phyloP scores from a whole-genome alignment of 768 basidiomycete genomes.

The Ephemerocybe angulata region DNA sequence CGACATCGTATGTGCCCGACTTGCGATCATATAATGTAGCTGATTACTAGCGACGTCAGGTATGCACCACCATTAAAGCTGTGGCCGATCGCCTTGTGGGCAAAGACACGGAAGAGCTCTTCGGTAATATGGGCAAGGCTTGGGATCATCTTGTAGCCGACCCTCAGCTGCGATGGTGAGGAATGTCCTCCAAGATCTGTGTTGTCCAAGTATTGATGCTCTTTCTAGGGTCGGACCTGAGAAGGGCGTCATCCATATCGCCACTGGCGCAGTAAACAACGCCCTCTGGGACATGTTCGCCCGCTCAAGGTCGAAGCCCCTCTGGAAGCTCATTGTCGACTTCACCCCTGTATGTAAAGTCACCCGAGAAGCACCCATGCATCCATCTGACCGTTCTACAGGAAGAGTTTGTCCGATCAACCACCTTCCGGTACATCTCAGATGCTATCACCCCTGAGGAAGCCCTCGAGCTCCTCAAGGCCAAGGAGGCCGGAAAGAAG shows the following conservation, averaged over 20 bases:
- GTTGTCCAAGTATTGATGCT: too few relatives aligned
- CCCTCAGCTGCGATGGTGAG: conserved; percentile 86
- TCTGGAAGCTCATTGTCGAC: conserved; percentile 93
- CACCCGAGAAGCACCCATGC: background rate
- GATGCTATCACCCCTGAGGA: conserved; percentile 92
- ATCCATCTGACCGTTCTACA: conserved; percentile 18
- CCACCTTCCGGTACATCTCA: conserved; percentile 86
- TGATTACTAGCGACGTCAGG: conserved; percentile 35
- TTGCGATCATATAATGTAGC: background rate
- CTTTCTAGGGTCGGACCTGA: conserved; percentile 79
- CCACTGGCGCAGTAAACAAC: conserved; percentile 84
- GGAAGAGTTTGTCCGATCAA: conserved; percentile 76
- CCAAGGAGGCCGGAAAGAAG: conserved; percentile 70
- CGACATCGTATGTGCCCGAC: conserved; percentile 64
- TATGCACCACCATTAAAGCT: conserved; percentile 76
- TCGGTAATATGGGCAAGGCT: conserved; percentile 85
- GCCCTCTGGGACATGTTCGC: conserved; percentile 95
- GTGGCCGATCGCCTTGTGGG: conserved; percentile 82
- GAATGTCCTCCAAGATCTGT: background rate
- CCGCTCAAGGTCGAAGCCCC: conserved; percentile 71
- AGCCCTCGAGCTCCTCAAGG: conserved; percentile 77
- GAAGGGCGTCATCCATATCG: conserved; percentile 93
- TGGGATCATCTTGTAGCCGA: conserved; percentile 88
- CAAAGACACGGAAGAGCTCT: conserved; percentile 76
- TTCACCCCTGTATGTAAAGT: conserved; percentile 62